phyloP scores from a whole-genome alignment of 2,329 filamentous ascomycete species.

The Cercospora nicotianae region DNA sequence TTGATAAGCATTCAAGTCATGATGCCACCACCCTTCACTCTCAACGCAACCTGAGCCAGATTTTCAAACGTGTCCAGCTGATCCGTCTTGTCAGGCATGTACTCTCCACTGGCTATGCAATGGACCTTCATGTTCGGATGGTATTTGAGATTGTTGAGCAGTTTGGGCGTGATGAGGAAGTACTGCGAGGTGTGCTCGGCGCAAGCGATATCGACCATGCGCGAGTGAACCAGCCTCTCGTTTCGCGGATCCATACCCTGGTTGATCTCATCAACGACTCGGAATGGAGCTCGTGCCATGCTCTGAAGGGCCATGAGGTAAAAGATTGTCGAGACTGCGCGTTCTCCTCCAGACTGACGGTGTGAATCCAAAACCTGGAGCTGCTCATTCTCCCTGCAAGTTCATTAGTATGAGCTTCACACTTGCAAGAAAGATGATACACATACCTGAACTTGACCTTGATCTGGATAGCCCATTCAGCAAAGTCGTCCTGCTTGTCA shows the following conservation, averaged over 20 bases:
- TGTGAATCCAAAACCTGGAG: constrained; percentile 86
- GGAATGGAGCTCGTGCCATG: constrained; percentile 90
- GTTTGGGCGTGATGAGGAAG: constrained; percentile 96
- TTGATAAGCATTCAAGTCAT: background rate
- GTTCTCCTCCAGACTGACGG: constrained; percentile 93
- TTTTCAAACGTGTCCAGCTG: constrained; percentile 46
- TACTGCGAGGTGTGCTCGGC: constrained; percentile 63
- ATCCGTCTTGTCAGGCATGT: constrained; percentile 47
- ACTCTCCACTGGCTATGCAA: constrained; percentile 87
- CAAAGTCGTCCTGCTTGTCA: constrained; percentile 85
- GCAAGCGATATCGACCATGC: constrained; percentile 97
- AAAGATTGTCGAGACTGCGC: constrained; percentile 95
- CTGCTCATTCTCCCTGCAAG: constrained; percentile 68
- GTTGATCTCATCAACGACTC: constrained; percentile 98
- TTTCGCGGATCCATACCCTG: constrained; percentile 99
- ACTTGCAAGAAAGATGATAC: background rate
- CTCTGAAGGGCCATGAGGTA: constrained; percentile 98
- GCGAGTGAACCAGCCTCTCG: constrained; percentile 95
- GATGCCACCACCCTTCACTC: constrained; percentile 3
- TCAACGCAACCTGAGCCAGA: constrained; percentile 39
- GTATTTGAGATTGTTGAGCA: constrained; percentile 81
- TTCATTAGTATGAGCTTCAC: constrained; percentile 19
- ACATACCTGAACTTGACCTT: constrained; percentile 88
- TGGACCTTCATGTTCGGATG: constrained; percentile 89
- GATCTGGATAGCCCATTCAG: constrained; percentile 90